phyloP scores from a whole-genome alignment of 1,284 basidiomycete genomes.

The Butyriboletus regius region DNA sequence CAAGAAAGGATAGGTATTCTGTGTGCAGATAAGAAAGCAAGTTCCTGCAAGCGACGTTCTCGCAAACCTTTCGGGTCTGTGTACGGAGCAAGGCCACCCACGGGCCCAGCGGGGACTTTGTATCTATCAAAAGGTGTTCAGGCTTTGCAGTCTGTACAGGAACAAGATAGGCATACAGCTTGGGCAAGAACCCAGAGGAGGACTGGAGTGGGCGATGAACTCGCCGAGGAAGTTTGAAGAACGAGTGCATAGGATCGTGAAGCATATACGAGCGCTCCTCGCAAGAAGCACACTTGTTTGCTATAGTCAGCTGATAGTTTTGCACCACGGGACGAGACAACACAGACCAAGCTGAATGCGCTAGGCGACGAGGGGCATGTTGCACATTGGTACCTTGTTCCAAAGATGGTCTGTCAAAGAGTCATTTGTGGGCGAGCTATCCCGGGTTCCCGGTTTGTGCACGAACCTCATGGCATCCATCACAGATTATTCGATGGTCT shows the following conservation, averaged over 20 bases:
- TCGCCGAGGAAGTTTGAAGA: slow-evolving; percentile 76
- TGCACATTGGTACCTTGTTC: slow-evolving; percentile 69
- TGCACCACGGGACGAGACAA: background rate
- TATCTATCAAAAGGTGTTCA: slow-evolving; percentile 38
- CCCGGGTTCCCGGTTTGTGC: background rate
- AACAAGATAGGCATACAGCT: slow-evolving; percentile 40
- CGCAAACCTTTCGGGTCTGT: slow-evolving; percentile 55
- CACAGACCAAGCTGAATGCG: slow-evolving; percentile 57
- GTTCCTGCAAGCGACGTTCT: background rate
- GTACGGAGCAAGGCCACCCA: slow-evolving; percentile 36
- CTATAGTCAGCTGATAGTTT: slow-evolving; percentile 6
- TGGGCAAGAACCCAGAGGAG: slow-evolving; percentile 54
- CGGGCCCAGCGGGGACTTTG: slow-evolving; percentile 58
- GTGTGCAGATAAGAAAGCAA: slow-evolving; percentile 2
- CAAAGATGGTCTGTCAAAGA: slow-evolving; percentile 50
- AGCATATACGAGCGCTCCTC: slow-evolving; percentile 68
- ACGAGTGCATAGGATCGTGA: slow-evolving; percentile 77
- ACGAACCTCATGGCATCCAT: slow-evolving; percentile 52
- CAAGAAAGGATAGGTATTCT: slow-evolving; percentile 66
- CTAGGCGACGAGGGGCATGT: slow-evolving; percentile 61
- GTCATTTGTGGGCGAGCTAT: background rate
- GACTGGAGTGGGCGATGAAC: slow-evolving; percentile 65
- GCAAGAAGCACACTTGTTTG: slow-evolving; percentile 64
- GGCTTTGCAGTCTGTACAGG: slow-evolving; percentile 12
- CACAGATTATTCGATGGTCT: slow-evolving; percentile 56